Percentiles rank a stretch among this genome's conserved stretches.
These are phyloP conservation scores for Pecoramyces ruminantium DNA, from an alignment of 192 early-diverging fungal genomes.

Conservation along the genomic window DNA sequence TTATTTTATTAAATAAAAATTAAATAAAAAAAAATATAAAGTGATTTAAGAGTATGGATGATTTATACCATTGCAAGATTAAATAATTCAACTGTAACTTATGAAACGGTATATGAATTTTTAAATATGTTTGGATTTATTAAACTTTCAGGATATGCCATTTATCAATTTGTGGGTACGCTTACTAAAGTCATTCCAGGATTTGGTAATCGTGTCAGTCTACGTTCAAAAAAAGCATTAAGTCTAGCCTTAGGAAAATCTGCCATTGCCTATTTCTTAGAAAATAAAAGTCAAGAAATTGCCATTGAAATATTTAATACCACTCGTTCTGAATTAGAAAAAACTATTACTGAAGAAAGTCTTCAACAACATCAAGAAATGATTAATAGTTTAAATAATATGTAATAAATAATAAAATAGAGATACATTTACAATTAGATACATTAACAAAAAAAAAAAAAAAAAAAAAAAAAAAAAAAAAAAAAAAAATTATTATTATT, in stretches of 20 bases:
- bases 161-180: not conserved
- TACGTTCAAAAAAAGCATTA: not conserved
- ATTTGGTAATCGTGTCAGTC: not conserved
- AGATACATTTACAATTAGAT: too few relatives aligned
- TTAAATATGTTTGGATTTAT: not conserved
- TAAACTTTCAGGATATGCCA: not conserved
- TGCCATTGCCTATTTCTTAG: not conserved
- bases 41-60: not conserved
- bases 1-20: too few relatives aligned
- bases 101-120: not conserved
- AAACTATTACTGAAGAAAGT: not conserved
- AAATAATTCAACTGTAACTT: not conserved
- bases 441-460: too few relatives aligned
- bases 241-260: not conserved
- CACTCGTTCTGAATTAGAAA: not conserved
- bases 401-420: not conserved
- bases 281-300: not conserved
- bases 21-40: not conserved
- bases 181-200: not conserved
- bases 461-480: too few relatives aligned
- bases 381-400: not conserved
- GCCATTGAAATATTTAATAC: not conserved
- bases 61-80: not conserved
- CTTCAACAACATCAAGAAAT: not conserved
- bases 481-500: too few relatives aligned